Evolutionary conservation across 192 early-diverging fungal genomes (phyloP).

Genomic region (Dissophora globulifera): DNA sequence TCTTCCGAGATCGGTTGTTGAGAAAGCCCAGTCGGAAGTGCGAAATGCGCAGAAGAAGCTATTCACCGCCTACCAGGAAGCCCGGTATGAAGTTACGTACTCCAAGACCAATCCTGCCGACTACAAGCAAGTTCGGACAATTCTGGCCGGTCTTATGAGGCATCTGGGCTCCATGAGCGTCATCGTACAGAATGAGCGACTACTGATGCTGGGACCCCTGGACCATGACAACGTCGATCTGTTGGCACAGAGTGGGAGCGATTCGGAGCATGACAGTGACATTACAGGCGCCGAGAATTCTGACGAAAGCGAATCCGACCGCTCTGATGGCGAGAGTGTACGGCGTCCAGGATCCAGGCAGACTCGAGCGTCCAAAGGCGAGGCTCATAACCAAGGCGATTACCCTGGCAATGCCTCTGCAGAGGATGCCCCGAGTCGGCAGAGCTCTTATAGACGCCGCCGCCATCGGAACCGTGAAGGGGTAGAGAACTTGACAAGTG

Average conservation of each 20-base stretch:
- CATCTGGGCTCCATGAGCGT: constrained; percentile 51
- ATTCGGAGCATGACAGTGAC: constrained; percentile 1
- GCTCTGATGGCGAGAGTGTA: constrained; percentile 8
- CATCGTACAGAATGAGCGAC: constrained; percentile 45
- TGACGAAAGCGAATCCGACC: not conserved
- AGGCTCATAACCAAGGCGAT: constrained; percentile 6
- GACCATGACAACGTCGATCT: constrained; percentile 35
- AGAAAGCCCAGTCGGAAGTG: constrained; percentile 42
- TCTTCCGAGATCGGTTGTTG: constrained; percentile 40
- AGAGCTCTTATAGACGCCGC: not conserved
- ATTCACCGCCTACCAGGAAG: constrained; percentile 40
- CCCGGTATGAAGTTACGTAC: constrained; percentile 50
- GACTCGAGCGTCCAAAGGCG: too few relatives aligned
- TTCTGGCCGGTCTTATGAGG: constrained; percentile 40
- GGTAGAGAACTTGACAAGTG: constrained; percentile 21
- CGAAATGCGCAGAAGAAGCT: constrained; percentile 46
- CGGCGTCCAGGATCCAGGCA: too few relatives aligned
- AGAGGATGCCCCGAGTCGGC: constrained; percentile 16
- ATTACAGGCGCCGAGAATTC: constrained; percentile 5
- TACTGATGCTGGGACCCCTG: constrained; percentile 43
- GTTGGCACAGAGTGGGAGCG: constrained; percentile 30
- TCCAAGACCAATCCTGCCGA: constrained; percentile 42
- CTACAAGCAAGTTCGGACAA: constrained; percentile 43
- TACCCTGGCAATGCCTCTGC: constrained; percentile 26
- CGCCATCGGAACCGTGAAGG: constrained; percentile 6